These are phyloP conservation scores for Dothideomycetes sp. DNA, from an alignment of 2,329 filamentous ascomycete genomes.

Conservation along the genomic window DNA sequence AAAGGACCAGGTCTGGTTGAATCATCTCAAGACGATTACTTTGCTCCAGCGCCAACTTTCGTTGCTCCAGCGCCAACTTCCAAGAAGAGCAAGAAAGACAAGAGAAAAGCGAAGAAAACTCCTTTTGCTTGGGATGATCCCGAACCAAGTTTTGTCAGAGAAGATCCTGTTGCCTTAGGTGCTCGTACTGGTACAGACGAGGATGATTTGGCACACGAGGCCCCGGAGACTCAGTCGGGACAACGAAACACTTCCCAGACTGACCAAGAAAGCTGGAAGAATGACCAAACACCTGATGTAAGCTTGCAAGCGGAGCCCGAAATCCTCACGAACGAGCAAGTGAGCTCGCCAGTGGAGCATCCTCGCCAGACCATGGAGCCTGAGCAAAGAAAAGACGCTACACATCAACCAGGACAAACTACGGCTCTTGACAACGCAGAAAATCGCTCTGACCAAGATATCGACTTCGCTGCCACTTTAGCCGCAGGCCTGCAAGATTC, in stretches of 20 bases:
- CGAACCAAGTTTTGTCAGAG: neutral
- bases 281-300: too few relatives aligned
- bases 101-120: conserved; percentile 14
- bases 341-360: too few relatives aligned
- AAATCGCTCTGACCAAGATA: conserved; percentile 16
- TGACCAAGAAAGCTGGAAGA: too few relatives aligned
- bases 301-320: too few relatives aligned
- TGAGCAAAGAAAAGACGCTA: neutral
- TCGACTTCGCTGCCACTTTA: conserved; percentile 37
- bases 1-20: neutral
- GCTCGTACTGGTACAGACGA: too few relatives aligned
- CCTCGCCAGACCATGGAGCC: neutral
- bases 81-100: conserved; percentile 16
- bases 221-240: too few relatives aligned
- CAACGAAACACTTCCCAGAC: too few relatives aligned
- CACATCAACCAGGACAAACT: neutral
- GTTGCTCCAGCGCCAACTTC: neutral
- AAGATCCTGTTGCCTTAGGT: too few relatives aligned
- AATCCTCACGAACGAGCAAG: too few relatives aligned
- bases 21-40: neutral
- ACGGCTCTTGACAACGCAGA: neutral
- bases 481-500: conserved; percentile 35
- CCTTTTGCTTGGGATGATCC: neutral
- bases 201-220: too few relatives aligned
- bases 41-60: too few relatives aligned